Evolutionary conservation across 345 rosid species (phyloP), one percentile per base, ranked within the genome.

Genomic region (Gossypium australe): DNA sequence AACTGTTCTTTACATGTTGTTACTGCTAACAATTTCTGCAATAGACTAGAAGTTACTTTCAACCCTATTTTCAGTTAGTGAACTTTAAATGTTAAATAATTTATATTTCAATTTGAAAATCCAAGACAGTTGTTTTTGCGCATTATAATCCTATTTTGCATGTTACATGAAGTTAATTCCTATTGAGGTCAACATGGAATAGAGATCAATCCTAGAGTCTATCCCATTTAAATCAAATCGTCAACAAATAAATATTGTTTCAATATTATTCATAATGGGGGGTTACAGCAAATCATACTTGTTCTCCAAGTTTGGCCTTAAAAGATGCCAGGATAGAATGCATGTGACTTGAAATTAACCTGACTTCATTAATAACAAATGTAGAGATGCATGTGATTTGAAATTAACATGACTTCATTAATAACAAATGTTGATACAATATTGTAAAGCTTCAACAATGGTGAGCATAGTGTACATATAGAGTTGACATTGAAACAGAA

Each of bases 381-480:
- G 25, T n/a, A 57, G 20, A 75, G 65, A 72, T 29, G 18, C 38
- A 24, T 14, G 43, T 51, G 56, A 29, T 12, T 51, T 12, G 16
- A 29, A 59, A 45, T 44, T 41, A 56, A 8, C n/a, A 72, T 49
- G 44, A 65, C 69, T 69, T 78, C 63, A 62, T 56, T 72, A 62
- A 75, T 24, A 69, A 45, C 44, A 29, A 62, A 41, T 49, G 41
- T n/a, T 57, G 25, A 75, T 70, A 69, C 29, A 57, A 70, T 18
- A 76, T 59, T 59, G 78, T 20, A 49, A 68, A 70, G 75, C 79
- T 71, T 66, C 67, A 60, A 52, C 60, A 66, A 65, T 17, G 43
- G 44, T 27, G 70, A 66, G 62, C 56, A 53, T 44, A 71, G 70
- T 73, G 65, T 45, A 78, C 78, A 63, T n/a, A 55, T 38, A 44